These are phyloP conservation scores for Fomitopsis schrenkii DNA, from an alignment of 1,284 basidiomycete species.

Conservation along the genomic window DNA sequence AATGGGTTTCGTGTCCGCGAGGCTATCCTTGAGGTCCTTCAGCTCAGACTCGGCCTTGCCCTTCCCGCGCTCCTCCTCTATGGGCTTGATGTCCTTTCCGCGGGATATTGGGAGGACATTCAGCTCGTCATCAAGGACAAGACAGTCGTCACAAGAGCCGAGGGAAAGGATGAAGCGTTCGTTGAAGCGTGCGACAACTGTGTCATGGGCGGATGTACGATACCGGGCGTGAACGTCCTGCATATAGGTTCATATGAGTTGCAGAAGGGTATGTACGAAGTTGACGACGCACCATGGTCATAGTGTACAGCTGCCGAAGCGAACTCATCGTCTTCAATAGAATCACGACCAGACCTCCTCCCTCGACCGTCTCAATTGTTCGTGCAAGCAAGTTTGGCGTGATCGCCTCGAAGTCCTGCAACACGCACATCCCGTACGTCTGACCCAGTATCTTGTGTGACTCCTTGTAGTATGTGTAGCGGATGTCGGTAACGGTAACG, in stretches of 20 bases:
- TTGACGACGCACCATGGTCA: constrained; percentile 83
- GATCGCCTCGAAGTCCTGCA: constrained; percentile 98
- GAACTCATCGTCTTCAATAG: constrained; percentile 96
- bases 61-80: constrained; percentile 55
- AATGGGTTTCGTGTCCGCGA: constrained; percentile 84
- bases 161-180: constrained; percentile 97
- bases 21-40: constrained; percentile 75
- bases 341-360: constrained; percentile 91
- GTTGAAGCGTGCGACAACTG: constrained; percentile 94
- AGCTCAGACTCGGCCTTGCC: constrained; percentile 66
- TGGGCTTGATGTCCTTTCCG: constrained; percentile 86
- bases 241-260: background rate
- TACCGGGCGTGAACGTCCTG: constrained; percentile 95
- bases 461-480: constrained; percentile 97
- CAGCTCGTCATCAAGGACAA: constrained; percentile 96
- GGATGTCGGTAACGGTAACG: constrained; percentile 97
- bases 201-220: constrained; percentile 86
- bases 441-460: constrained; percentile 95
- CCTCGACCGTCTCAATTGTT: constrained; percentile 98
- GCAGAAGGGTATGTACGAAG: background rate
- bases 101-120: constrained; percentile 97
- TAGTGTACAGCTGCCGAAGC: constrained; percentile 89
- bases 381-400: constrained; percentile 96
- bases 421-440: constrained; percentile 95
- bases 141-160: constrained; percentile 85